A percentile compares a stretch with the other conserved stretches of the same genome.
phyloP scores from a whole-genome alignment of 108 stramenopile species.

The Mayamaea pseudoterrestris region DNA sequence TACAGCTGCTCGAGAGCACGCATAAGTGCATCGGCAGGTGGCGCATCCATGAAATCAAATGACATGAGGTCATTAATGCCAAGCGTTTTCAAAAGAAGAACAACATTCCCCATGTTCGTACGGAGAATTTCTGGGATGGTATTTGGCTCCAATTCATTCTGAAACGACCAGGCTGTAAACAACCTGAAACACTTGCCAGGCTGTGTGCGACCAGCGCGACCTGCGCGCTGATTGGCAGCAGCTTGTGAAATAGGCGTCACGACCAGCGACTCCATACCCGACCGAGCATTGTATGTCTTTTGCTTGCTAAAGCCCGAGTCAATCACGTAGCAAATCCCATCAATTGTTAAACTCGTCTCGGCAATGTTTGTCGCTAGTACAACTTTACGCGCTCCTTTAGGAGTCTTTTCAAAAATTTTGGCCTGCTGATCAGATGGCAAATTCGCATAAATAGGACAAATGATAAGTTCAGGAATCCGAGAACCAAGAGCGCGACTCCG shows the following conservation, averaged over 20 bases:
- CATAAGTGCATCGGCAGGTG: constrained; percentile 93
- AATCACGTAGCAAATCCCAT: constrained; percentile 88
- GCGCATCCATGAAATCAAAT: constrained; percentile 99
- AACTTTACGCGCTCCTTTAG: constrained; percentile 90
- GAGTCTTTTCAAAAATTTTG: constrained; percentile 97
- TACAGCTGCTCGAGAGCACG: constrained; percentile 94
- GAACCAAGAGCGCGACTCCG: constrained; percentile 78
- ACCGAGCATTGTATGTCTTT: constrained; percentile 90
- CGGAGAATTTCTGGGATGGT: constrained; percentile 96
- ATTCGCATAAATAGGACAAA: constrained; percentile 97
- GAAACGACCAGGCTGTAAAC: constrained; percentile 95
- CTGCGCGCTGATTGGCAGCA: constrained; percentile 88
- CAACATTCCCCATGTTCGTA: constrained; percentile 98
- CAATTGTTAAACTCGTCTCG: constrained; percentile 96
- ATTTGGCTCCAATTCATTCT: constrained; percentile 95
- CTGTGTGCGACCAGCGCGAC: constrained; percentile 90
- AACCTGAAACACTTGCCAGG: constrained; percentile 99
- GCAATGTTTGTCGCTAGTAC: constrained; percentile 97
- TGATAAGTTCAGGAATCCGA: constrained; percentile 90
- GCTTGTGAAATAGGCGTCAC: constrained; percentile 98
- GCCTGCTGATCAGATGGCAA: constrained; percentile 98
- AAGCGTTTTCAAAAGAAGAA: constrained; percentile 95
- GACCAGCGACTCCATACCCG: constrained; percentile 94
- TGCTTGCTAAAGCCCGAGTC: constrained; percentile 99
- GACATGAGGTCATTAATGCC: constrained; percentile 96